A percentile compares a stretch with the other conserved stretches of the same genome.
Conservation (phyloP, 108 stramenopile genomes). For the Skeletonema grethae region DNA sequence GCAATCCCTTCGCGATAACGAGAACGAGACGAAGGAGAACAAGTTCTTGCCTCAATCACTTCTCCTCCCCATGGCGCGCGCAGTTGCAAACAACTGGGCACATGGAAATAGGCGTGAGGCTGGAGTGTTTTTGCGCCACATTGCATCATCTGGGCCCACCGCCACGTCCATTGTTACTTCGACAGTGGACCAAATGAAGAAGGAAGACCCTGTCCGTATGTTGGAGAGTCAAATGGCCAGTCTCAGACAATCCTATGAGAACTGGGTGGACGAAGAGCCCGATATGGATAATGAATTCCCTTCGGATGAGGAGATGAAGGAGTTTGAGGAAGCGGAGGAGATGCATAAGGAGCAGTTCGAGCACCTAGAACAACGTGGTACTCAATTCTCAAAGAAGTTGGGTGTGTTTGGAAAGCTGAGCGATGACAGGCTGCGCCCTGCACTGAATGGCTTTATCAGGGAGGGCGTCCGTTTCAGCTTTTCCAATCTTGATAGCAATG, state of each 20-base stretch:
- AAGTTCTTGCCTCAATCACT: conserved; percentile 34
- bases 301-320: conserved; percentile 75
- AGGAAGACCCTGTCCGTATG: conserved; percentile 77
- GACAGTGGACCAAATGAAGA: conserved; percentile 57
- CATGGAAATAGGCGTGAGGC: conserved; percentile 81
- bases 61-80: conserved; percentile 70
- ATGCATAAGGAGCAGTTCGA: conserved; percentile 54
- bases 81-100: conserved; percentile 68
- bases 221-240: conserved; percentile 89
- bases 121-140: conserved; percentile 67
- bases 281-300: conserved; percentile 62
- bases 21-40: conserved; percentile 17
- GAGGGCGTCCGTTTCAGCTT: conserved; percentile 87
- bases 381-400: conserved; percentile 65
- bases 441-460: conserved; percentile 70
- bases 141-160: conserved; percentile 54
- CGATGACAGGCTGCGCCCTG: conserved; percentile 54
- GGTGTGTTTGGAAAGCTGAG: conserved; percentile 72
- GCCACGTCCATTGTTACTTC: conserved; percentile 53
- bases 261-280: conserved; percentile 77
- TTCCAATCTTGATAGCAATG: conserved; percentile 55
- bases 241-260: conserved; percentile 69
- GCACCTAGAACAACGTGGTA: conserved; percentile 63
- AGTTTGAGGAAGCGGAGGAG: conserved; percentile 60
- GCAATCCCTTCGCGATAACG: conserved; percentile 36